These are phyloP conservation scores for Thelonectria rubi DNA, from an alignment of 2,329 filamentous ascomycete species.

Conservation along the genomic window DNA sequence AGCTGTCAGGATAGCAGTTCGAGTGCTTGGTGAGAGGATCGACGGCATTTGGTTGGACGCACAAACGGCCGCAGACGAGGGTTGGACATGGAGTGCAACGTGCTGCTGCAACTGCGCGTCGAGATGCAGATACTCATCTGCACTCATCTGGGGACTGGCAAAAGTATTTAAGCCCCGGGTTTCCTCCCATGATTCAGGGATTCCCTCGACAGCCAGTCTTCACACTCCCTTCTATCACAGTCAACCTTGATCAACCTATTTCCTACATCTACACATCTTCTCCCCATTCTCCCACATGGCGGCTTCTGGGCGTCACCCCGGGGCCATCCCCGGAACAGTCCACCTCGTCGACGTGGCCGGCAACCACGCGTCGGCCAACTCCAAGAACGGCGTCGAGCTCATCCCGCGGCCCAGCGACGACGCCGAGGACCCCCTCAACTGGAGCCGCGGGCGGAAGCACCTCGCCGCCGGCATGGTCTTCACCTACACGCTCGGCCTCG, in stretches of 20 bases:
- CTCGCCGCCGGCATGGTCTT: conserved; percentile 36
- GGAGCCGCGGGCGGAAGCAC: conserved; percentile 35
- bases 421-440: conserved; percentile 42
- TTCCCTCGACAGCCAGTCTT: neutral
- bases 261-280: neutral
- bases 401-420: conserved; percentile 38
- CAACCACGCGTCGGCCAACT: neutral
- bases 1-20: neutral
- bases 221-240: neutral
- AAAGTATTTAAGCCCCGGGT: neutral
- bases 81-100: neutral
- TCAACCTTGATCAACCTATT: neutral
- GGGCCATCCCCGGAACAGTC: conserved; percentile 11
- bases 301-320: neutral
- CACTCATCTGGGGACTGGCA: neutral
- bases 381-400: conserved; percentile 20
- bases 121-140: neutral
- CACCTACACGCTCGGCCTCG: conserved; percentile 30
- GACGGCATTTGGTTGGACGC: neutral
- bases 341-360: conserved; percentile 14
- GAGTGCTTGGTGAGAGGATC: neutral
- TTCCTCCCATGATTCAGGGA: neutral
- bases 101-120: neutral
- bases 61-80: neutral
- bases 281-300: neutral